A percentile compares a stretch with the other conserved stretches of the same genome.
These are phyloP conservation scores for Mycena capillaripes DNA, from an alignment of 768 basidiomycete species.

Conservation along the genomic window DNA sequence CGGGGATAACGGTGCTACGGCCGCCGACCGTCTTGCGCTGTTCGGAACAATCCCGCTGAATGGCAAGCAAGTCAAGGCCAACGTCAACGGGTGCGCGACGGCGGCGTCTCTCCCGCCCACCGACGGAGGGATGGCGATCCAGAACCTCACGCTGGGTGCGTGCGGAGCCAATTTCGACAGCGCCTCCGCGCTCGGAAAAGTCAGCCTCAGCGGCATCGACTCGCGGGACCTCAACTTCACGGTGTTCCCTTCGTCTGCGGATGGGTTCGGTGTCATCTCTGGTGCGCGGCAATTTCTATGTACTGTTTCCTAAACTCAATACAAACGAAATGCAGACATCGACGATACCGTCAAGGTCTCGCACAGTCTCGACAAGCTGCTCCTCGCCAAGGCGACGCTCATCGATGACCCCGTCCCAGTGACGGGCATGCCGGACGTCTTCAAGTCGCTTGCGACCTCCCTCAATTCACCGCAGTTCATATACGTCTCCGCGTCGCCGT, in stretches of 20 bases:
- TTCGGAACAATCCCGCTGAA: slow-evolving; percentile 50
- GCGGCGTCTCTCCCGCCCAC: slow-evolving; percentile 45
- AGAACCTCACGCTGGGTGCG: slow-evolving; percentile 48
- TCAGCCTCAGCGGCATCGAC: slow-evolving; percentile 38
- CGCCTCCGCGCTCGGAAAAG: slow-evolving; percentile 33
- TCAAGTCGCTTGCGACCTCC: slow-evolving; percentile 50
- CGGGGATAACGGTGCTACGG: slow-evolving; percentile 42
- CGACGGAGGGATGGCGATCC: slow-evolving; percentile 50
- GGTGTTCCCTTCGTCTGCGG: slow-evolving; percentile 52
- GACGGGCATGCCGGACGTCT: slow-evolving; percentile 63
- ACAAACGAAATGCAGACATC: slow-evolving; percentile 47
- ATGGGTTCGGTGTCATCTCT: slow-evolving; percentile 60
- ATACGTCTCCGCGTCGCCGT: slow-evolving; percentile 60
- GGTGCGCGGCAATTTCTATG: slow-evolving; percentile 42
- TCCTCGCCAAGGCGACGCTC: slow-evolving; percentile 54
- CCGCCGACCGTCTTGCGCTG: slow-evolving; percentile 49
- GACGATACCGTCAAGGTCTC: slow-evolving; percentile 62
- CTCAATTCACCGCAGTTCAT: slow-evolving; percentile 57
- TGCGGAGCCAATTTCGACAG: slow-evolving; percentile 39
- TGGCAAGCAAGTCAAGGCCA: slow-evolving; percentile 48
- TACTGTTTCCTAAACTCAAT: neutral
- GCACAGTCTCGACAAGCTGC: slow-evolving; percentile 51
- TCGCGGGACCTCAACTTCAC: slow-evolving; percentile 43
- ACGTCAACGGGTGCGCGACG: slow-evolving; percentile 49
- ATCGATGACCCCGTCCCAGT: slow-evolving; percentile 56